Base-by-base conservation (phyloP, 768 basidiomycete species). In the Russula griseocarnosa region DNA sequence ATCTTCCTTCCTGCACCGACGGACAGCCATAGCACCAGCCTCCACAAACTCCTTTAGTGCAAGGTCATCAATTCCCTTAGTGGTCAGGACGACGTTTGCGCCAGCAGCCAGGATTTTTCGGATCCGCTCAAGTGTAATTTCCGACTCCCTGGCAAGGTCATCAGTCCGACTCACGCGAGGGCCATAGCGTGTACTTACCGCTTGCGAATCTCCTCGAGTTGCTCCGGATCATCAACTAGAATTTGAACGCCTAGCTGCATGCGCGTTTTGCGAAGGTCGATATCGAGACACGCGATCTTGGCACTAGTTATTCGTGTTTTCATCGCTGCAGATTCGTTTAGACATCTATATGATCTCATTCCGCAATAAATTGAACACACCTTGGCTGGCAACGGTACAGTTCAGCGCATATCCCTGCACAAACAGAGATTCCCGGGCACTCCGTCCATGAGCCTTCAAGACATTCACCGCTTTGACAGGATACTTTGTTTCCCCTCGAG, bases 191-290 rank as follows among this genome's bases (percentile, higher is more conserved):
- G 24, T 18, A 83, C 50, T 24, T 62, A 93, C 94, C 95, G 83
- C 74, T 88, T 91, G 62, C 97, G 86, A 69, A 99, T 99, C 70
- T 94, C 92, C 75, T 98, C 97, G 52, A 99, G 79, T 74, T 98
- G 93, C 62, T 94, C 85, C 2, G 97, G 97, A 74, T 98, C 92
- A 28, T 98, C 96, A 22, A 98, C 92, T 52, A 98, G 82, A 72
- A 99, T 95, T 73, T 99, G 97, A 2, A 99, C 87, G 62, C 97
- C 97, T 26, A 99, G 81, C 70, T 98, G 95, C 97, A 99, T 98
- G 46, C 97, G 87, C 44, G 90, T 80, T 76, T 98, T 98, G 72
- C 92, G 90, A 55, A 99, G 80, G 77, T 99, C 98, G 74, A 99
- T 98, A 73, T 99, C 97, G 64, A 99, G 81, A 77, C 96, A 98